A percentile compares a stretch with the other conserved stretches of the same genome.
Conservation (phyloP, 352 stramenopile species). For the Poterioochromonas sp. region DNA sequence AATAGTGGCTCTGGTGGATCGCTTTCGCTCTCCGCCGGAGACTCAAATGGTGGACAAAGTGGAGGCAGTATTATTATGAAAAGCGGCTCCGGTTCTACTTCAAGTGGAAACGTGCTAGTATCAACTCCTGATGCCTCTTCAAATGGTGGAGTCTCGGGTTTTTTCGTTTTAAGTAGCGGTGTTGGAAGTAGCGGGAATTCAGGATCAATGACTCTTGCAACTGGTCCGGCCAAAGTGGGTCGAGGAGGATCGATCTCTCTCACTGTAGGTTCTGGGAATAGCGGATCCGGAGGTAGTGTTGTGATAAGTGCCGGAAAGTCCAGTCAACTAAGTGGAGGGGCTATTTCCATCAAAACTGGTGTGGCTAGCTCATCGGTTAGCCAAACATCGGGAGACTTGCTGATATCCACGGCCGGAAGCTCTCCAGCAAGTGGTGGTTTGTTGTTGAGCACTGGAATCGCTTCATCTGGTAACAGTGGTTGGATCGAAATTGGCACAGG, state of each 20-base stretch:
- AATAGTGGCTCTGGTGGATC: conserved; percentile 21
- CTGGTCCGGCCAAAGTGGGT: neutral
- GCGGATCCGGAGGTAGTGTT: neutral
- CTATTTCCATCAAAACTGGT: conserved; percentile 12
- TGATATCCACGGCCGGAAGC: neutral
- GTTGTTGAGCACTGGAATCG: conserved; percentile 59
- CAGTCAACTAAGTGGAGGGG: neutral
- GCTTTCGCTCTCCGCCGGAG: neutral
- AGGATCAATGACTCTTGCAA: neutral
- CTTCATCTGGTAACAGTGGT: conserved; percentile 58
- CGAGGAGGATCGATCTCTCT: conserved; percentile 54
- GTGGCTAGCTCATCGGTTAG: neutral
- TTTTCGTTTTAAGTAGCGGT: conserved; percentile 39
- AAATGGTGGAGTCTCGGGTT: conserved; percentile 36
- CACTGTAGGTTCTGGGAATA: conserved; percentile 42
- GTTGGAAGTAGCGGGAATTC: neutral
- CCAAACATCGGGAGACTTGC: conserved; percentile 14
- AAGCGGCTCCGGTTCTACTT: neutral
- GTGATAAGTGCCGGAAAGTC: neutral
- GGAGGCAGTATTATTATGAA: neutral
- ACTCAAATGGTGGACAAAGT: neutral
- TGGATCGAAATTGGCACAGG: conserved; percentile 62
- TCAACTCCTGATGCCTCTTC: conserved; percentile 39
- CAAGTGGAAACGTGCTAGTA: conserved; percentile 35
- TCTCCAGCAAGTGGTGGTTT: conserved; percentile 56